Evolutionary conservation across 805 yeast genomes (phyloP), one percentile per base, ranked within the genome.

Genomic region (Komagataella pastoris): DNA sequence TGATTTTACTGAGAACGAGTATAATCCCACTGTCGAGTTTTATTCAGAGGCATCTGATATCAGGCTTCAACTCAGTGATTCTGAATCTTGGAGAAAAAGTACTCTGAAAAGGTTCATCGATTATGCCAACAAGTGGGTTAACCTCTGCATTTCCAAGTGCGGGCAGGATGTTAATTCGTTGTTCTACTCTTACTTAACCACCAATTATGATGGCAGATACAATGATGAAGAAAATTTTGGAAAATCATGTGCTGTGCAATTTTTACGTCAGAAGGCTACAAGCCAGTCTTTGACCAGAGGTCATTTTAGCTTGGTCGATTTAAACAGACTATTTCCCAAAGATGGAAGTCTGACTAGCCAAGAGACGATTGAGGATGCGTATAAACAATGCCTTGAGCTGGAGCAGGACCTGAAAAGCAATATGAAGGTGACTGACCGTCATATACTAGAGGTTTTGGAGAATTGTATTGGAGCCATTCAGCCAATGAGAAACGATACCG

Each of bases 1-100:
- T 46, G 97, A 90, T 64, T 88, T 90, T 6, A 95, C 86, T 56
- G 77, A 82, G 17, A 85, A 85, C 62, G 88, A 80, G 64, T 91
- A 88, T 63, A 88, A 85, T 53, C 98, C 98, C 3, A 76, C 81
- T n/a, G 80, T 84, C 43, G 75, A 75, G 44, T 90, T 84, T 60
- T 58, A 57, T 18, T 68, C 80, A 0, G 50, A 62, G 8, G 57
- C 61, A 18, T 65, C 69, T n/a, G 77, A 77, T 6, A 75, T 83
- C 43, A 63, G 66, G 19, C 65, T 86, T 30, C 71, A 75, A 17
- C 74, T 89, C 24, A 82, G 96, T 0, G 96, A 89, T 62, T 79
- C 87, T 5, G 77, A 83, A 55, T 71, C 72, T 18, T 86, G 95
- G 85, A 79, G 99, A 57, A 75, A 73, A 47, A 71, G 75, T 1